Evolutionary conservation across 352 stramenopile species (phyloP).

Genomic region (Pythium scleroteichum): DNA sequence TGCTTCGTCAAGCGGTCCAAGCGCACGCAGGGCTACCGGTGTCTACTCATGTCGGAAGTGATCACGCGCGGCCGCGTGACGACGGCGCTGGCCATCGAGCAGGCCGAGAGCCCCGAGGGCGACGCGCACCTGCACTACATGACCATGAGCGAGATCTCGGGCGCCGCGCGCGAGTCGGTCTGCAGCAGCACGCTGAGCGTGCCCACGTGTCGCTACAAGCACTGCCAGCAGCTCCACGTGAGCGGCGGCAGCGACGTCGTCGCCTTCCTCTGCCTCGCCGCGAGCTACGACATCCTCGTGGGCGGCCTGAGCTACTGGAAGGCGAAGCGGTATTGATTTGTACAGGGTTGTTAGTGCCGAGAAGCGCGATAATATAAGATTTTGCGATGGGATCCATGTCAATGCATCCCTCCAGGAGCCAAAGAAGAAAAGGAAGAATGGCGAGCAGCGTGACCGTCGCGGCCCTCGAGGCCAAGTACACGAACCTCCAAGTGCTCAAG

Average conservation of each 20-base stretch:
- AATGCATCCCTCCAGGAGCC: not conserved
- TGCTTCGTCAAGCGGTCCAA: conserved; percentile 84
- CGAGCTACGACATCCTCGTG: conserved; percentile 80
- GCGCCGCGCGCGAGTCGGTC: conserved; percentile 51
- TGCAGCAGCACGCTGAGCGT: conserved; percentile 79
- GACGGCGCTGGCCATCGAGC: conserved; percentile 70
- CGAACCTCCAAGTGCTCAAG: conserved; percentile 63
- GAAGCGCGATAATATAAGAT: conserved; percentile 21
- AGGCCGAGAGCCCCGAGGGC: conserved; percentile 46
- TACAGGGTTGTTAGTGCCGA: conserved; percentile 25
- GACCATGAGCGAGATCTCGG: conserved; percentile 77
- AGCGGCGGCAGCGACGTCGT: conserved; percentile 75
- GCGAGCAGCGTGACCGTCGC: conserved; percentile 42
- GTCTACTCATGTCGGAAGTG: conserved; percentile 78
- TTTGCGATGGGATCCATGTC: conserved; percentile 26
- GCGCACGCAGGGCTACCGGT: conserved; percentile 59
- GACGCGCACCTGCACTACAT: conserved; percentile 70
- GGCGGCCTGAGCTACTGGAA: conserved; percentile 72
- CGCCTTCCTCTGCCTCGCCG: conserved; percentile 66
- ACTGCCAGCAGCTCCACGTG: conserved; percentile 74
- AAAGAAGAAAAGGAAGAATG: conserved; percentile 31
- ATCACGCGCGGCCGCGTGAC: conserved; percentile 81
- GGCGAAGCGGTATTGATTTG: conserved; percentile 65
- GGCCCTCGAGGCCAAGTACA: conserved; percentile 61
- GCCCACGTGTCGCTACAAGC: conserved; percentile 61